Base-by-base conservation (phyloP, 805 yeast species). In the Metschnikowia colocasiae region DNA sequence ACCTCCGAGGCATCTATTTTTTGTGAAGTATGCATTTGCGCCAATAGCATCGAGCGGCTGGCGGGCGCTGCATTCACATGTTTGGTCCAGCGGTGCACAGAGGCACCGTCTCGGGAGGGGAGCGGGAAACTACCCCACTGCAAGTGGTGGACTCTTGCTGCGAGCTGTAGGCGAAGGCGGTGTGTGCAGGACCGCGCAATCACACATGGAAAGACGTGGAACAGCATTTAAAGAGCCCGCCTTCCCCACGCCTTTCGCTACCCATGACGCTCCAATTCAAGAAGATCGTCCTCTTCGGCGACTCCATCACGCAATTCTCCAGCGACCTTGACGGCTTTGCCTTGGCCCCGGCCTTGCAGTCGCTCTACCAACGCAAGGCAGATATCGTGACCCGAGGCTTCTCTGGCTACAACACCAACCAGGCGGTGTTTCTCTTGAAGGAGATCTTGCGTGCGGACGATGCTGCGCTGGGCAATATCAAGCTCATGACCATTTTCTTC, bases 381-480 rank as follows among this genome's bases (percentile, higher is more conserved):
- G 92, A 87, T 53, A 69, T 91, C 2, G 58, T 89, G 1, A 82
- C 79, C 34, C 70, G 96, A 49, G 97, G 97, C 0, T 87, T 69
- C 58, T 60, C 81, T 1, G 97, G 97, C 0, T 90, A 87, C 67
- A 87, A 76, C 55, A 67, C 90, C 0, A 76, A 80, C 30, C 82
- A 82, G 66, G 89, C 79, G 0, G 58, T 70, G 8, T 35, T 52
- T 1, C 52, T 69, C 6, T 54, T 71, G 25, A 69, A 68, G 15
- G 64, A 71, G 40, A 55, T 87, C 4, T 63, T 88, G 29, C 68
- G 74, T 19, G 57, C 63, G 3, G 87, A 66, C 40, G 53, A 54
- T 43, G 56, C 52, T 2, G 43, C 45, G 1, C 46, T 49, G 25
- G 57, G 57, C 13, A 53, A 58, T 22, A 48, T 69, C 29, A 64